Evolutionary conservation across 2,329 filamentous ascomycete genomes (phyloP).

Genomic region (Penicillium sp.): DNA sequence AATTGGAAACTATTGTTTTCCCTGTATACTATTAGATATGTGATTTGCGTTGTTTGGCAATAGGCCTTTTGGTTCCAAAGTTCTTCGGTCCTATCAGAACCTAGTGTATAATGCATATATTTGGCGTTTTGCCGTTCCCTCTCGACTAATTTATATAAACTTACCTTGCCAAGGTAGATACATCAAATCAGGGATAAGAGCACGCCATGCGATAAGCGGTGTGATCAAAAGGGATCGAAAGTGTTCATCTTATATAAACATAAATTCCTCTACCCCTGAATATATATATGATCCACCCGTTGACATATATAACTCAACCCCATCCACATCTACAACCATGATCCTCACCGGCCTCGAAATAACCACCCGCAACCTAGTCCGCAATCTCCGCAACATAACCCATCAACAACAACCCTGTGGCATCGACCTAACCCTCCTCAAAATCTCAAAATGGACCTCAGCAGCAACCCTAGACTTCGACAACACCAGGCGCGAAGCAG

Average conservation of each 20-base stretch:
- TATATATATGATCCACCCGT: neutral
- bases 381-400: slow-evolving; percentile 14
- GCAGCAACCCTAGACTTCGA: slow-evolving; percentile 32
- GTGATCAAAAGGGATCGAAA: no score
- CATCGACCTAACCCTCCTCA: slow-evolving; percentile 30
- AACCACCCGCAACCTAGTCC: slow-evolving; percentile 20
- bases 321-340: neutral
- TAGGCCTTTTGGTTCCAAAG: no score
- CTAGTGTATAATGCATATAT: neutral
- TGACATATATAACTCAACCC: neutral
- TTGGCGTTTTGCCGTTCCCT: no score
- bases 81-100: no score
- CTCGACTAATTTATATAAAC: no score
- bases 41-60: neutral
- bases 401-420: slow-evolving; percentile 35
- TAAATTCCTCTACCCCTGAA: neutral
- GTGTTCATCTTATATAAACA: neutral
- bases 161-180: no score
- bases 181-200: no score
- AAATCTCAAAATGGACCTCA: slow-evolving; percentile 30
- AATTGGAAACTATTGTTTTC: neutral
- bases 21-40: neutral
- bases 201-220: no score
- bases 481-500: slow-evolving; percentile 28
- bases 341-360: slow-evolving; percentile 5